Evolutionary conservation across 768 basidiomycete genomes (phyloP).

Genomic region (Termitomyces sp.): DNA sequence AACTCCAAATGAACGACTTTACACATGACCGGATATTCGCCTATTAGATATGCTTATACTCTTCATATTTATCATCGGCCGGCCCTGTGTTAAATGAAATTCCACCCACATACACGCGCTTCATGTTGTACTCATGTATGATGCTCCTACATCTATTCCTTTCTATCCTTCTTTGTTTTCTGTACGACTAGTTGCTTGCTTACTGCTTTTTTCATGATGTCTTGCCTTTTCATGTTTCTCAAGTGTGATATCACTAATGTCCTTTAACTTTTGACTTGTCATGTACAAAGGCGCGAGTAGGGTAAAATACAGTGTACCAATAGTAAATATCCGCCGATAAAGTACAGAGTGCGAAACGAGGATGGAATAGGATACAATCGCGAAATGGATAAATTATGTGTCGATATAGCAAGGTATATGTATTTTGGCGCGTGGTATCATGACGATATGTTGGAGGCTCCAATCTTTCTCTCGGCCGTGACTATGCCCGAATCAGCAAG

Average conservation of each 20-base stretch:
- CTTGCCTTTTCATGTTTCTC: conserved; percentile 3
- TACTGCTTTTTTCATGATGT: conserved; percentile 3
- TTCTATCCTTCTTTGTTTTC: conserved; percentile 1
- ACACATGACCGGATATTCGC: conserved; percentile 2
- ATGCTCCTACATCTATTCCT: conserved; percentile 3
- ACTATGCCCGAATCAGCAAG: conserved; percentile 23
- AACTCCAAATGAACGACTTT: not conserved
- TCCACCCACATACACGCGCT: not conserved
- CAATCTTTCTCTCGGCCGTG: conserved; percentile 51
- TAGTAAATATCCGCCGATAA: conserved; percentile 19
- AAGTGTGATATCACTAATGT: conserved; percentile 8
- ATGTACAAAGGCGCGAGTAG: conserved; percentile 7
- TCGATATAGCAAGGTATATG: conserved; percentile 3
- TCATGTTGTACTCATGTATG: conserved; percentile 6
- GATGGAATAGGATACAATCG: not conserved
- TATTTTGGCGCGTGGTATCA: not conserved
- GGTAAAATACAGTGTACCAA: conserved; percentile 24
- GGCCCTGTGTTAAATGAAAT: conserved; percentile 10
- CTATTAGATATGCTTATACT: conserved; percentile 13
- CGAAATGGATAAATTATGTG: conserved; percentile 3
- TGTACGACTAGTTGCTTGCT: conserved; percentile 5
- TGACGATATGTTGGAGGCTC: conserved; percentile 7
- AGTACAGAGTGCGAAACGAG: conserved; percentile 14
- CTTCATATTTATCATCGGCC: conserved; percentile 10
- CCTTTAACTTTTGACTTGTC: conserved; percentile 7